Conservation (phyloP, 83 land plant genomes). For the Picea mariana region DNA sequence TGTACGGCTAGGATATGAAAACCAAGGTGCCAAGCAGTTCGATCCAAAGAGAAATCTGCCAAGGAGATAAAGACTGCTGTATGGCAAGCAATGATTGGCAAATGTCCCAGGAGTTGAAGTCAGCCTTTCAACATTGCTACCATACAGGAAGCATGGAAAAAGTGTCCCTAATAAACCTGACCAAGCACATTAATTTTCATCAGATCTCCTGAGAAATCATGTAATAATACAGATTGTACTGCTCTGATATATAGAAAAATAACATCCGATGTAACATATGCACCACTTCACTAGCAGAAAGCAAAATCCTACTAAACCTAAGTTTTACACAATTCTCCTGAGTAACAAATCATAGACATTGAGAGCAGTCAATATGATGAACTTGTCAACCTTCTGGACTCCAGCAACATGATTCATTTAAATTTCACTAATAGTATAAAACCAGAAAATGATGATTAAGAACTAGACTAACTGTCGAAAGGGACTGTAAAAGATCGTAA, state of each 20-base stretch:
- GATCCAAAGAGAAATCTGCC: slow-evolving; percentile 74
- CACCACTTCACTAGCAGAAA: not conserved
- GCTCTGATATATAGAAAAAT: not conserved
- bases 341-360: not conserved
- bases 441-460: not conserved
- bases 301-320: not conserved
- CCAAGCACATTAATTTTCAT: slow-evolving; percentile 3
- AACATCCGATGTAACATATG: not conserved
- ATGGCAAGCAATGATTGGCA: slow-evolving; percentile 73
- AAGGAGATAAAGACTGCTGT: slow-evolving; percentile 70
- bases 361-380: not conserved
- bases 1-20: slow-evolving; percentile 68
- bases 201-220: not conserved
- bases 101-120: slow-evolving; percentile 53
- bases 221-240: not conserved
- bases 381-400: not conserved
- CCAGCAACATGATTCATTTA: not conserved
- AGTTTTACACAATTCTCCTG: not conserved
- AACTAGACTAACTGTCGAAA: not conserved
- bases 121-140: slow-evolving; percentile 84
- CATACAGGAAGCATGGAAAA: slow-evolving; percentile 87
- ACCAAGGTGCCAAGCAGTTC: slow-evolving; percentile 81
- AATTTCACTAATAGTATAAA: not conserved
- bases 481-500: not conserved
- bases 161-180: slow-evolving; percentile 82